phyloP scores from a whole-genome alignment of 148 eudicot genomes.

The Rhododendron ovatum region DNA sequence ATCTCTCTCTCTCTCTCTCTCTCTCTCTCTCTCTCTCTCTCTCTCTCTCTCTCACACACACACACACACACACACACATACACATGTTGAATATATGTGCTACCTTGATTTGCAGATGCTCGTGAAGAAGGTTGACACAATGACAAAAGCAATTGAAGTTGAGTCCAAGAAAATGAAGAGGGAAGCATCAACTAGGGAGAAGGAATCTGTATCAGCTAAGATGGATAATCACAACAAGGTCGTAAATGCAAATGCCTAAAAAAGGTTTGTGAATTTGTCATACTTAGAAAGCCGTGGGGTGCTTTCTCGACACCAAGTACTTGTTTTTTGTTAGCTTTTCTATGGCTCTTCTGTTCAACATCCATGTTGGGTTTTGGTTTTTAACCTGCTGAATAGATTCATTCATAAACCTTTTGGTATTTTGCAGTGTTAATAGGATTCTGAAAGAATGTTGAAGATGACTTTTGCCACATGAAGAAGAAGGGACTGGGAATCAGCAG shows the following conservation, averaged over 20 bases:
- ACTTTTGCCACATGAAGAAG: background rate
- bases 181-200: slow-evolving; percentile 41
- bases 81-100: background rate
- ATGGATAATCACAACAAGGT: slow-evolving; percentile 38
- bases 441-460: slow-evolving; percentile 15
- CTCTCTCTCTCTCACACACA: background rate
- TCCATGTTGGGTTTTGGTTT: background rate
- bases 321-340: background rate
- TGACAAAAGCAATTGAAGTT: slow-evolving; percentile 65
- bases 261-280: slow-evolving; percentile 34
- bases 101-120: slow-evolving; percentile 43
- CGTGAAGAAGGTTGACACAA: slow-evolving; percentile 64
- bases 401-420: background rate
- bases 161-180: slow-evolving; percentile 67
- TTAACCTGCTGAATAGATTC: background rate
- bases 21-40: background rate
- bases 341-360: background rate
- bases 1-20: background rate
- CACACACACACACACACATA: background rate
- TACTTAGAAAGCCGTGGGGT: background rate
- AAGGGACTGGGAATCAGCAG: slow-evolving; percentile 1
- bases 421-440: slow-evolving; percentile 15
- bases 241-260: slow-evolving; percentile 36
- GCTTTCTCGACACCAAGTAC: background rate
- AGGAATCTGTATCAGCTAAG: slow-evolving; percentile 32